Evolutionary conservation across 2,329 filamentous ascomycete species (phyloP).

Genomic region (Microcyclosporella mali): DNA sequence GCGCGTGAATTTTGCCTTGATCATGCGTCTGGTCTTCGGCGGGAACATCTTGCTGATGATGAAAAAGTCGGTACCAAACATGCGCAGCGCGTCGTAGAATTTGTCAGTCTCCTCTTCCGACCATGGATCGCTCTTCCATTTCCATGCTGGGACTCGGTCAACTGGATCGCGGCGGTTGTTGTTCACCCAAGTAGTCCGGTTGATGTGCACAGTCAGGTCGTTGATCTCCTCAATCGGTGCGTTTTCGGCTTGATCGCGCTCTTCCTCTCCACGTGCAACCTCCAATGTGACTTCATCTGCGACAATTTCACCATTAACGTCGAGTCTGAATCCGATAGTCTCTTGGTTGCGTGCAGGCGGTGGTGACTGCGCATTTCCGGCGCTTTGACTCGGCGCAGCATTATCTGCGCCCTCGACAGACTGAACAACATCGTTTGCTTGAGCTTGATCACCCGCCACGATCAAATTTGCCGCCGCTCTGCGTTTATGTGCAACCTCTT

Average conservation of each 20-base stretch:
- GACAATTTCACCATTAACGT: slow-evolving; percentile 65
- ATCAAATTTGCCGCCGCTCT: slow-evolving; percentile 33
- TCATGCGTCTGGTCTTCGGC: slow-evolving; percentile 61
- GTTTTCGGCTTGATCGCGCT: slow-evolving; percentile 44
- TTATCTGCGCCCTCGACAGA: slow-evolving; percentile 19
- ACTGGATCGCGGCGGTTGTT: slow-evolving; percentile 45
- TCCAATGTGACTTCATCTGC: slow-evolving; percentile 61
- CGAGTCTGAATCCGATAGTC: slow-evolving; percentile 45
- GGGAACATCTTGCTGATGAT: slow-evolving; percentile 73
- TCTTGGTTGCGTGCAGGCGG: background rate
- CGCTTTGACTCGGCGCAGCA: slow-evolving; percentile 13
- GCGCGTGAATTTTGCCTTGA: slow-evolving; percentile 77
- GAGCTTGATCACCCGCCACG: slow-evolving; percentile 8
- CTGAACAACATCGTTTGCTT: slow-evolving; percentile 11
- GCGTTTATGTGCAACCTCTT: slow-evolving; percentile 41
- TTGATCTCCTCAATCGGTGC: slow-evolving; percentile 58
- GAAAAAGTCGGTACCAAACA: slow-evolving; percentile 78
- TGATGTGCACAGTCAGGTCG: slow-evolving; percentile 68
- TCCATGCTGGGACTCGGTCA: slow-evolving; percentile 38
- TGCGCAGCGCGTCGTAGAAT: slow-evolving; percentile 68
- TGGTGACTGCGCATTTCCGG: slow-evolving; percentile 2
- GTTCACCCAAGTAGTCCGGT: slow-evolving; percentile 62
- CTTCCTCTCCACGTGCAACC: slow-evolving; percentile 61
- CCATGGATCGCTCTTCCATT: slow-evolving; percentile 59
- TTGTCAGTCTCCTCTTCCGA: slow-evolving; percentile 62